Evolutionary conservation across 306 rosid species (phyloP), one percentile per base, ranked within the genome.

Genomic region (Sechiopsis laciniata): DNA sequence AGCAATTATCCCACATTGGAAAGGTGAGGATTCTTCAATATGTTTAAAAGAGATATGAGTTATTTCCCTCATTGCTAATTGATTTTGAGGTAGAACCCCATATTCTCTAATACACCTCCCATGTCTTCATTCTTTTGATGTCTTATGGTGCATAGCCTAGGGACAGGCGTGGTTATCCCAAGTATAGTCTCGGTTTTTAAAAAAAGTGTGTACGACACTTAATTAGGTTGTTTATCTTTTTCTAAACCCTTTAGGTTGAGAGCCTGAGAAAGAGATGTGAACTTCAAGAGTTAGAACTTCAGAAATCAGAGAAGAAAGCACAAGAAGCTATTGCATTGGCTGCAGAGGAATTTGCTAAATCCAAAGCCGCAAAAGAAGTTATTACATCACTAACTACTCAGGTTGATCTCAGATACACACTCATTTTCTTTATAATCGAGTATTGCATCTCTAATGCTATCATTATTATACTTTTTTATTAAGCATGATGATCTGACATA

Each of bases 301-400:
- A 85, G 81, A 88, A 87, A 81, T 88, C 90, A 55, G 81, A 96
- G 22, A 88, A 87, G 73, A 91, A 87, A 80, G 86, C 92, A 70
- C 88, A 87, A 77, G 99, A 95, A 74, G 96, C 97, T 64, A 81
- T 87, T 64, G 88, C 91, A 78, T 76, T 89, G 74, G 95, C 90
- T 45, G 91, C 86, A 59, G 96, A 90, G 74, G 97, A 91, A 84
- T 82, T 88, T 75, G 78, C 85, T 62, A 95, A 84, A 84, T 88
- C 91, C 79, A 91, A 85, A 84, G 91, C 90, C 7, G 97, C 97
- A 66, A 95, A 95, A 86, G 97, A 91, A 87, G 97, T 95, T 75
- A 91, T 89, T 77, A 95, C 85, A 78, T 89, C 96, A 0, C 96
- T 95, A 54, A 91, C 97, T 55, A 90, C 95, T 50, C 91, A 91